phyloP scores from a whole-genome alignment of 768 basidiomycete species.

The Collybia sordida region DNA sequence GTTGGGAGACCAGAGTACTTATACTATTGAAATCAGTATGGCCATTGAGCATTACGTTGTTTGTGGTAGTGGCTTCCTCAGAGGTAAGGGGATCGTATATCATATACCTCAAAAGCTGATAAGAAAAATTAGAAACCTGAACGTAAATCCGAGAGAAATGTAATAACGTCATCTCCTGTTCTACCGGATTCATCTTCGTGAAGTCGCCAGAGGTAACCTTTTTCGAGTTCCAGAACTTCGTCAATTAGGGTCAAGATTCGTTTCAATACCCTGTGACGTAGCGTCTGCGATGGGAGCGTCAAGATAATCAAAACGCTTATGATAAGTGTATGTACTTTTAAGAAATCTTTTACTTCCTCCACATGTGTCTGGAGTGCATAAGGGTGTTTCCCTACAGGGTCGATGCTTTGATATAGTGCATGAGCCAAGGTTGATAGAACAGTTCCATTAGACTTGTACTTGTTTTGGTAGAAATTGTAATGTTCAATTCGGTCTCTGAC shows the following conservation, averaged over 20 bases:
- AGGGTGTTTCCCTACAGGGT: conserved; percentile 28
- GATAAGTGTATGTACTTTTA: neutral
- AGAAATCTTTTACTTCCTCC: conserved; percentile 27
- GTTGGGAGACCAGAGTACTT: conserved; percentile 30
- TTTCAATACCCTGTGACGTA: conserved; percentile 27
- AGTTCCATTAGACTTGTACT: conserved; percentile 9
- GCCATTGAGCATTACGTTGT: conserved; percentile 34
- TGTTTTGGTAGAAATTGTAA: conserved; percentile 30
- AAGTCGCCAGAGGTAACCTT: conserved; percentile 30
- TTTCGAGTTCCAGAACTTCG: conserved; percentile 26
- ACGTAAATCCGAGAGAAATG: neutral
- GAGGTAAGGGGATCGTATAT: conserved; percentile 31
- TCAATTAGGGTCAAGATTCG: conserved; percentile 28
- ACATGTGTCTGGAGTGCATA: conserved; percentile 27
- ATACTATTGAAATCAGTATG: conserved; percentile 35
- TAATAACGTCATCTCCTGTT: conserved; percentile 26
- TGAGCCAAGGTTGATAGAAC: too few species aligned
- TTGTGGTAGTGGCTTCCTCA: conserved; percentile 27
- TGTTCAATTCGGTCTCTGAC: conserved; percentile 33
- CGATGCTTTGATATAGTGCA: conserved; percentile 17
- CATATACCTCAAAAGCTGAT: conserved; percentile 31
- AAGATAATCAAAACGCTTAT: too few species aligned
- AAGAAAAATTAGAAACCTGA: neutral
- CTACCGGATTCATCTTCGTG: conserved; percentile 21
- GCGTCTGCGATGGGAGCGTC: conserved; percentile 12